These are phyloP conservation scores for Codiaeum variegatum DNA, from an alignment of 441 rosid species.

Conservation along the genomic window DNA sequence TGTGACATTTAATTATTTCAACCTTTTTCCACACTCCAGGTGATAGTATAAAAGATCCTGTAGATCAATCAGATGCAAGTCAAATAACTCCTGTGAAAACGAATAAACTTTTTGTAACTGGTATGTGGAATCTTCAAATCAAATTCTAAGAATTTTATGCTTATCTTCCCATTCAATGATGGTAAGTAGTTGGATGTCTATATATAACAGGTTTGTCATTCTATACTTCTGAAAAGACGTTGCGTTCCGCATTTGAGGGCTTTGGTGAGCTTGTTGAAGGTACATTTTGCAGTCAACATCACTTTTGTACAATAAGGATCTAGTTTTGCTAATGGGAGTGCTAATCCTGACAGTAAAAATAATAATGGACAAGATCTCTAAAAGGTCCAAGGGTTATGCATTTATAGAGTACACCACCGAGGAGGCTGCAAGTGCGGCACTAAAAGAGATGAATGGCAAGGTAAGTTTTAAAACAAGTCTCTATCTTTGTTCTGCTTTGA, in stretches of 20 bases:
- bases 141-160: background rate
- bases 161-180: background rate
- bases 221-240: conserved; percentile 92
- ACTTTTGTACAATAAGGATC: background rate
- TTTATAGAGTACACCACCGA: conserved; percentile 85
- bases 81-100: conserved; percentile 43
- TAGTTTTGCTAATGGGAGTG: conserved; percentile 1
- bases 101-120: conserved; percentile 91
- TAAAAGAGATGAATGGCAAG: conserved; percentile 95
- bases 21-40: conserved; percentile 30
- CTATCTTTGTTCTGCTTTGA: background rate
- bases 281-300: conserved; percentile 15
- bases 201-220: conserved; percentile 66
- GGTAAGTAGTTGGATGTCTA: conserved; percentile 3
- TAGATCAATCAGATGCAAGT: conserved; percentile 30
- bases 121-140: conserved; percentile 34
- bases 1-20: background rate
- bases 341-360: conserved; percentile 57
- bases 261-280: conserved; percentile 93
- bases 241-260: conserved; percentile 82
- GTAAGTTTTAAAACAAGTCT: conserved; percentile 30
- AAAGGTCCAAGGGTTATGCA: conserved; percentile 91
- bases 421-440: conserved; percentile 82
- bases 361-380: conserved; percentile 95
- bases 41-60: conserved; percentile 26